A percentile compares a stretch with the other conserved stretches of the same genome.
phyloP scores from a whole-genome alignment of 345 rosid genomes.

The Citrus sp. region DNA sequence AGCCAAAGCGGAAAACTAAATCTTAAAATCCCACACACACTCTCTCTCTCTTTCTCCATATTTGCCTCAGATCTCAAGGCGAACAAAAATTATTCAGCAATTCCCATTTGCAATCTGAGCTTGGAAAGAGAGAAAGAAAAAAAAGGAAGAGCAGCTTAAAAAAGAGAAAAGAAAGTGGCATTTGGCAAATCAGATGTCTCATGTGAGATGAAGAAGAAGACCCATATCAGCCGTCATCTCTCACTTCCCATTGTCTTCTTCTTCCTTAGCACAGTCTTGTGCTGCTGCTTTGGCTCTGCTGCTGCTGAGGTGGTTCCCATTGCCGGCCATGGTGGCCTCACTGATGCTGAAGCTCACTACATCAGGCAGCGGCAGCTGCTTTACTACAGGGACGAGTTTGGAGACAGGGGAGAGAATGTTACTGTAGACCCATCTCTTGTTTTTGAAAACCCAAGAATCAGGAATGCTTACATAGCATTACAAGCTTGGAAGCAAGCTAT shows the following conservation, averaged over 20 bases:
- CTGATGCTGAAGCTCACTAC: slow-evolving; percentile 51
- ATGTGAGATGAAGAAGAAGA: slow-evolving; percentile 75
- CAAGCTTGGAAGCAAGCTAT: slow-evolving; percentile 91
- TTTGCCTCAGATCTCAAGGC: slow-evolving; percentile 19
- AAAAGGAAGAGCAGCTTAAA: too few relatives aligned
- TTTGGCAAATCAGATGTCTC: slow-evolving; percentile 52
- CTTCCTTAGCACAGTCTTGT: slow-evolving; percentile 6
- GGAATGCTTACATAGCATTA: slow-evolving; percentile 70
- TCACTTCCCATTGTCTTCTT: slow-evolving; percentile 18
- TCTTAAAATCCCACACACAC: slow-evolving; percentile 1
- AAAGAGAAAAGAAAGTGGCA: slow-evolving; percentile 17
- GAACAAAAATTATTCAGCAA: not conserved
- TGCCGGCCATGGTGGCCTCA: slow-evolving; percentile 50
- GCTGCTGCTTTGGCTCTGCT: slow-evolving; percentile 21
- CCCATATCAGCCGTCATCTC: slow-evolving; percentile 20
- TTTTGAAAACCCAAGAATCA: slow-evolving; percentile 58
- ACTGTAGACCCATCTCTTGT: slow-evolving; percentile 66
- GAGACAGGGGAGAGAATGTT: slow-evolving; percentile 78
- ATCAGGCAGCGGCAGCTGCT: slow-evolving; percentile 86
- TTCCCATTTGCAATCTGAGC: slow-evolving; percentile 1
- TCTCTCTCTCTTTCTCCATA: not conserved
- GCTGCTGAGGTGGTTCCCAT: slow-evolving; percentile 23
- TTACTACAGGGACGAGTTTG: slow-evolving; percentile 80
- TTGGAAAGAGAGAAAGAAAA: not conserved
- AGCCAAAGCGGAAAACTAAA: not conserved